Conservation (phyloP, 2,329 filamentous ascomycete genomes). For the Hortaea sp. region DNA sequence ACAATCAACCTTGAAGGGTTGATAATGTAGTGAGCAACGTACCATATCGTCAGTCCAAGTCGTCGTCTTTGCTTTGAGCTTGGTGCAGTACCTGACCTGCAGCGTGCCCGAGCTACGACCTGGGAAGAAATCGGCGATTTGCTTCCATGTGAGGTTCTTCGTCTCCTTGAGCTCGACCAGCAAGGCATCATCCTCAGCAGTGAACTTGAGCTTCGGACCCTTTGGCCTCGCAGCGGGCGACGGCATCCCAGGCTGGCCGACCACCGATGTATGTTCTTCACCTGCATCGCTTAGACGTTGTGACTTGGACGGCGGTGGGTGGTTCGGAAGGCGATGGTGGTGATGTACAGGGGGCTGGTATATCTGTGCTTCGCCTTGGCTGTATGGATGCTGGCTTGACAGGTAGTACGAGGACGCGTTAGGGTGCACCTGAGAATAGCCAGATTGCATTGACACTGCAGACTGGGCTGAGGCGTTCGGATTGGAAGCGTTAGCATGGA, state of each 20-base stretch:
- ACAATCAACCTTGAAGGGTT: neutral
- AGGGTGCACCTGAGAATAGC: conserved; percentile 14
- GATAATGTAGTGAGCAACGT: conserved; percentile 3
- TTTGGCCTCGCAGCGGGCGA: conserved; percentile 67
- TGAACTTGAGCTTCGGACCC: conserved; percentile 89
- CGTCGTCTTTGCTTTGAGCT: conserved; percentile 85
- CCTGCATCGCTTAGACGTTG: conserved; percentile 47
- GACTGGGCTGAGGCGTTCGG: conserved; percentile 26
- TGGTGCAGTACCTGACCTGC: conserved; percentile 90
- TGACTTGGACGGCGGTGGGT: conserved; percentile 59
- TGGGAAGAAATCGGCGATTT: conserved; percentile 93
- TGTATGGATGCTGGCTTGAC: conserved; percentile 13
- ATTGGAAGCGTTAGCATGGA: conserved; percentile 7
- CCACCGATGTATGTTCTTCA: conserved; percentile 55
- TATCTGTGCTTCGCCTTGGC: conserved; percentile 10
- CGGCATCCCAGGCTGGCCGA: conserved; percentile 82
- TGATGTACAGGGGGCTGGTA: conserved; percentile 42
- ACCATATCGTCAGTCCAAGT: conserved; percentile 93
- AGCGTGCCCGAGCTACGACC: conserved; percentile 81
- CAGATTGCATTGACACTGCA: conserved; percentile 27
- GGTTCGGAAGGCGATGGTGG: conserved; percentile 70
- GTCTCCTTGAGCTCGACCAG: conserved; percentile 88
- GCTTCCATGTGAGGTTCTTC: conserved; percentile 91
- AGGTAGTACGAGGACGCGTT: conserved; percentile 12
- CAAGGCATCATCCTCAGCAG: conserved; percentile 78